phyloP scores from a whole-genome alignment of 1,284 basidiomycete species.

The Boletus smithii region DNA sequence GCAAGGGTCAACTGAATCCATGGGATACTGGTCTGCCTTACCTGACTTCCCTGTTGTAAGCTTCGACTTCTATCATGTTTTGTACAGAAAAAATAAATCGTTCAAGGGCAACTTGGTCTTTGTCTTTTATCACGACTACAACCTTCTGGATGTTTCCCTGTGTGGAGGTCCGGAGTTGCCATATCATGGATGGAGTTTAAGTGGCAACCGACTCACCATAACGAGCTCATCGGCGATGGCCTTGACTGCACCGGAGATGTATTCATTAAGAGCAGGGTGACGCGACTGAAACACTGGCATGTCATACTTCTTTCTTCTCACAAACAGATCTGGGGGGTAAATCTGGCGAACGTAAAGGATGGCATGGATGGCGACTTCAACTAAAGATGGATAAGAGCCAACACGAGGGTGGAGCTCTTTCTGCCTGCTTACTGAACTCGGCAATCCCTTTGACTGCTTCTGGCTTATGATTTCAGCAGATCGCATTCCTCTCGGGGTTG shows the following conservation, averaged over 20 bases:
- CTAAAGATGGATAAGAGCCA: slow-evolving; percentile 39
- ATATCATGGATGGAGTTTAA: background rate
- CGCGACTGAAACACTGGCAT: slow-evolving; percentile 89
- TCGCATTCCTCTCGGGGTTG: background rate
- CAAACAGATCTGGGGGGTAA: slow-evolving; percentile 86
- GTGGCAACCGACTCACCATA: slow-evolving; percentile 42
- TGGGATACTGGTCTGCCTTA: slow-evolving; percentile 26
- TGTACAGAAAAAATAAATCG: slow-evolving; percentile 79
- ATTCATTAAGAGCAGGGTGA: slow-evolving; percentile 83
- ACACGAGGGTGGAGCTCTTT: background rate
- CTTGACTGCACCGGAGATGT: slow-evolving; percentile 79
- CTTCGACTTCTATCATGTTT: slow-evolving; percentile 66
- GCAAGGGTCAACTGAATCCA: slow-evolving; percentile 9
- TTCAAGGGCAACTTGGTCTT: slow-evolving; percentile 70
- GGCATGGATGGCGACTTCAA: slow-evolving; percentile 90
- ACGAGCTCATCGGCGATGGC: slow-evolving; percentile 74
- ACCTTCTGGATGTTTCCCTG: slow-evolving; percentile 74
- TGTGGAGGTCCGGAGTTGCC: background rate
- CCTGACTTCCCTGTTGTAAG: slow-evolving; percentile 63
- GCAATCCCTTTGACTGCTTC: slow-evolving; percentile 58
- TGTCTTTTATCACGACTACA: slow-evolving; percentile 76
- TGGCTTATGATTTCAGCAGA: slow-evolving; percentile 28
- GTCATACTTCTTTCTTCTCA: slow-evolving; percentile 83
- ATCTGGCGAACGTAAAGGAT: slow-evolving; percentile 88
- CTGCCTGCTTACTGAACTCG: slow-evolving; percentile 56